These are phyloP conservation scores for Gaeumannomyces sp. DNA, from an alignment of 2,329 filamentous ascomycete genomes.

Conservation along the genomic window DNA sequence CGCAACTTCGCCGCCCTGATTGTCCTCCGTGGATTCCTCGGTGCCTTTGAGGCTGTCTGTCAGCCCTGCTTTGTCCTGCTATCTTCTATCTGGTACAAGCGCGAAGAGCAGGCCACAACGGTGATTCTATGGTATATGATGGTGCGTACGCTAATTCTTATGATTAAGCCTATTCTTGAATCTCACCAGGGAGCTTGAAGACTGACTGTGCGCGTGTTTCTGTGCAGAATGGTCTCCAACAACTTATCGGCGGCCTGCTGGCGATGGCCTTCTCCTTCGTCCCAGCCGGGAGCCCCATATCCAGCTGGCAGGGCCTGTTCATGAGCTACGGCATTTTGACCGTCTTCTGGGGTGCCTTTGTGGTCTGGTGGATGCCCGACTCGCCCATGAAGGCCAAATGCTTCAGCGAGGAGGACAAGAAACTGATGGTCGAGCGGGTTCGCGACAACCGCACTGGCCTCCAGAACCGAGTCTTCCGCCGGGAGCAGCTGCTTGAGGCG, in stretches of 20 bases:
- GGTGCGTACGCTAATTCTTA: slow-evolving; percentile 54
- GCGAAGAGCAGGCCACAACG: slow-evolving; percentile 54
- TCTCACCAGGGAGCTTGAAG: slow-evolving; percentile 33
- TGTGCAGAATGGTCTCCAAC: slow-evolving; percentile 43
- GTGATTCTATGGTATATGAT: slow-evolving; percentile 29
- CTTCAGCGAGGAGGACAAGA: slow-evolving; percentile 60
- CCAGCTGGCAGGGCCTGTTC: slow-evolving; percentile 51
- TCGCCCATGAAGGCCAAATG: slow-evolving; percentile 69
- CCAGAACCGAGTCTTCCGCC: slow-evolving; percentile 15
- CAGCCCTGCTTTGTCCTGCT: slow-evolving; percentile 64
- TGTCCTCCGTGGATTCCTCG: slow-evolving; percentile 57
- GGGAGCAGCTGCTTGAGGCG: slow-evolving; percentile 16
- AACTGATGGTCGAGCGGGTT: slow-evolving; percentile 54
- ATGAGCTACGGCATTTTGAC: slow-evolving; percentile 57
- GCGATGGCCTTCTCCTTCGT: slow-evolving; percentile 37
- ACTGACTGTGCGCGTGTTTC: slow-evolving; percentile 36
- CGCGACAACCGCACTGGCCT: slow-evolving; percentile 53
- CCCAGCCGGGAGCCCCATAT: slow-evolving; percentile 27
- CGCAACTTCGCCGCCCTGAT: slow-evolving; percentile 54
- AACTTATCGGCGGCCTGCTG: slow-evolving; percentile 42
- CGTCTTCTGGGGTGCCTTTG: slow-evolving; percentile 57
- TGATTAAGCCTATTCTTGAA: not conserved
- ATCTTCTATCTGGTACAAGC: slow-evolving; percentile 64
- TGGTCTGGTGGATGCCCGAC: slow-evolving; percentile 59
- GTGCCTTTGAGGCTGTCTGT: slow-evolving; percentile 64